Evolutionary conservation across 495 filamentous ascomycete species (phyloP).

Genomic region (Neurospora cerealis): DNA sequence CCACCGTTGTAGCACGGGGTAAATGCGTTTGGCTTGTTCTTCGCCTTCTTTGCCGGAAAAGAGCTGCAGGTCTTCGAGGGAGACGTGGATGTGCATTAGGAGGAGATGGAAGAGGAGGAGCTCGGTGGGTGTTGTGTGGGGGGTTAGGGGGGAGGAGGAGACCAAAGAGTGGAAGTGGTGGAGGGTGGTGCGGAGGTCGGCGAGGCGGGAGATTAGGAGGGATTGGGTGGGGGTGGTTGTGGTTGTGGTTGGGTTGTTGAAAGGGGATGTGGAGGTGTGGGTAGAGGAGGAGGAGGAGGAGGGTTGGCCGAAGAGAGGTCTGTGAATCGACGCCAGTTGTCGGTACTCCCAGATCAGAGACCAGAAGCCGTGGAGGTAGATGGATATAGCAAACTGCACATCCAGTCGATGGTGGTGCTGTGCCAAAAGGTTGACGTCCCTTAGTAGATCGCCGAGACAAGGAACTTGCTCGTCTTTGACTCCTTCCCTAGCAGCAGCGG

Average conservation of each 20-base stretch:
- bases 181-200: constrained; percentile 35
- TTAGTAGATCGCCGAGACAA: constrained; percentile 41
- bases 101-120: constrained; percentile 50
- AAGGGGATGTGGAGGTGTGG: neutral
- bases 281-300: neutral
- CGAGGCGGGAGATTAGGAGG: constrained; percentile 39
- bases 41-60: constrained; percentile 55
- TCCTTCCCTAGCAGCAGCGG: neutral
- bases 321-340: constrained; percentile 40
- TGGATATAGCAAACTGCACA: constrained; percentile 37
- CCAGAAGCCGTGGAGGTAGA: constrained; percentile 49
- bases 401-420: constrained; percentile 36
- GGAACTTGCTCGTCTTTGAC: constrained; percentile 27
- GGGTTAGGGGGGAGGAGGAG: constrained; percentile 37
- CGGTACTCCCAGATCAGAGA: constrained; percentile 50
- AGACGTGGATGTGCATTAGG: constrained; percentile 50
- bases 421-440: constrained; percentile 38
- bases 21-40: constrained; percentile 46
- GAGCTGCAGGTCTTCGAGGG: constrained; percentile 53
- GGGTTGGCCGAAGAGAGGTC: neutral
- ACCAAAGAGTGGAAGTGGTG: constrained; percentile 13
- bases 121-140: constrained; percentile 49
- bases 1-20: constrained; percentile 45
- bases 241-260: neutral
- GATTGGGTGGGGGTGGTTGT: neutral